These are phyloP conservation scores for Medicago truncatula DNA, from an alignment of 306 rosid species.

Conservation along the genomic window DNA sequence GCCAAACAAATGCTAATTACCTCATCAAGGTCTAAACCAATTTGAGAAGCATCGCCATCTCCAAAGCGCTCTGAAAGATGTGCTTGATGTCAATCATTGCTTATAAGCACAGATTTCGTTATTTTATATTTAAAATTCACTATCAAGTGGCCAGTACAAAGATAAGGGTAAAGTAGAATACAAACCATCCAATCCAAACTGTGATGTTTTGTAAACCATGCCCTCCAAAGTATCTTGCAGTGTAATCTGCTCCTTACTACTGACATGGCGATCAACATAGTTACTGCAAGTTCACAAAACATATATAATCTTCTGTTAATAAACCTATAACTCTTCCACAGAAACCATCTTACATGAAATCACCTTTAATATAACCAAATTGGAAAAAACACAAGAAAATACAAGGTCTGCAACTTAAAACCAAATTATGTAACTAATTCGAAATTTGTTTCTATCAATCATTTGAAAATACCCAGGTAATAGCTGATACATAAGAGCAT, in stretches of 20 bases:
- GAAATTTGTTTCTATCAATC: conserved; percentile 15
- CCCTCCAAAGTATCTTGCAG: conserved; percentile 98
- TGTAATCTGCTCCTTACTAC: conserved; percentile 94
- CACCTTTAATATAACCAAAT: conserved; percentile 9
- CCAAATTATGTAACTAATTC: background rate
- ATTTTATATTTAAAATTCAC: conserved; percentile 23
- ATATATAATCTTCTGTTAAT: conserved; percentile 45
- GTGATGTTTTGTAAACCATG: conserved; percentile 87
- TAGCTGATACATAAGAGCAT: conserved; percentile 10
- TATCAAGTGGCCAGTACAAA: conserved; percentile 23
- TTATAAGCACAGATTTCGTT: conserved; percentile 22
- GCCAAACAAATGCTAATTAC: conserved; percentile 51
- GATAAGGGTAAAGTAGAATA: conserved; percentile 34
- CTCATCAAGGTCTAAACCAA: conserved; percentile 98
- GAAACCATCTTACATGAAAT: conserved; percentile 32
- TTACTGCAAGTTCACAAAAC: conserved; percentile 72
- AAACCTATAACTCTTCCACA: conserved; percentile 40
- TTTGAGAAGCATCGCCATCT: conserved; percentile 98
- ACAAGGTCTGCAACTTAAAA: conserved; percentile 27
- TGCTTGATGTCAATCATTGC: conserved; percentile 38
- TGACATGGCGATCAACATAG: conserved; percentile 94
- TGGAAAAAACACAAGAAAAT: background rate
- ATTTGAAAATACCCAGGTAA: conserved; percentile 31
- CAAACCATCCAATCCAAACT: conserved; percentile 98
- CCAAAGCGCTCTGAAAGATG: conserved; percentile 90